phyloP scores from a whole-genome alignment of 768 basidiomycete genomes.

The Gloeostereum incarnatum region DNA sequence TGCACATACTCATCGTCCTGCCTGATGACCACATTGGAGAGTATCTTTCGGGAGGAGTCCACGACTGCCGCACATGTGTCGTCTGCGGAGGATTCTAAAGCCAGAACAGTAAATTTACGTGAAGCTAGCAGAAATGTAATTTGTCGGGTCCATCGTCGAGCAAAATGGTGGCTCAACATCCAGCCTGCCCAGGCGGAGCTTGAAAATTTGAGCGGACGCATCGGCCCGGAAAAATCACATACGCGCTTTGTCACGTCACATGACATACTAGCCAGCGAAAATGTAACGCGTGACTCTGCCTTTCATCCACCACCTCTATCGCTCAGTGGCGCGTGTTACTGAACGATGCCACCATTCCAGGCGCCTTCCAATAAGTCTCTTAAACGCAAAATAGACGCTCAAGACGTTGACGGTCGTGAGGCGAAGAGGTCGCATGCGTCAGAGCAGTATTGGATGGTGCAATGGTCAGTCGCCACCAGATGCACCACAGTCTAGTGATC shows the following conservation, averaged over 20 bases:
- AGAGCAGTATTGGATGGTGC: slow-evolving; percentile 65
- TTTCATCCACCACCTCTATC: slow-evolving; percentile 13
- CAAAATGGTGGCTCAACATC: no score
- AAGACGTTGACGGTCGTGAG: slow-evolving; percentile 17
- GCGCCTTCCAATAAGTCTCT: slow-evolving; percentile 13
- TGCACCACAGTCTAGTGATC: neutral
- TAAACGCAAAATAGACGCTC: slow-evolving; percentile 25
- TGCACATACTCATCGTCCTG: slow-evolving; percentile 55
- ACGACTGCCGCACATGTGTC: slow-evolving; percentile 91
- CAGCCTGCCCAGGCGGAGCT: no score
- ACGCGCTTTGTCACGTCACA: no score
- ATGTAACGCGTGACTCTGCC: neutral
- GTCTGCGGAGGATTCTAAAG: slow-evolving; percentile 89
- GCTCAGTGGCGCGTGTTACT: slow-evolving; percentile 6
- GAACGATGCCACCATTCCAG: slow-evolving; percentile 23
- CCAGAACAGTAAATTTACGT: no score
- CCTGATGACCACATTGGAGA: slow-evolving; percentile 81
- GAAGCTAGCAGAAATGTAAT: no score
- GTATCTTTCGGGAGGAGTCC: slow-evolving; percentile 53
- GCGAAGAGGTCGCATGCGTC: slow-evolving; percentile 22
- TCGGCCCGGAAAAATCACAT: no score
- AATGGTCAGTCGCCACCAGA: slow-evolving; percentile 40
- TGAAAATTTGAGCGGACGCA: no score
- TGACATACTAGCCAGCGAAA: no score
- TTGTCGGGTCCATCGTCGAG: no score